phyloP scores from a whole-genome alignment of 805 yeast genomes.

The Saccharomycodes ludwigii region DNA sequence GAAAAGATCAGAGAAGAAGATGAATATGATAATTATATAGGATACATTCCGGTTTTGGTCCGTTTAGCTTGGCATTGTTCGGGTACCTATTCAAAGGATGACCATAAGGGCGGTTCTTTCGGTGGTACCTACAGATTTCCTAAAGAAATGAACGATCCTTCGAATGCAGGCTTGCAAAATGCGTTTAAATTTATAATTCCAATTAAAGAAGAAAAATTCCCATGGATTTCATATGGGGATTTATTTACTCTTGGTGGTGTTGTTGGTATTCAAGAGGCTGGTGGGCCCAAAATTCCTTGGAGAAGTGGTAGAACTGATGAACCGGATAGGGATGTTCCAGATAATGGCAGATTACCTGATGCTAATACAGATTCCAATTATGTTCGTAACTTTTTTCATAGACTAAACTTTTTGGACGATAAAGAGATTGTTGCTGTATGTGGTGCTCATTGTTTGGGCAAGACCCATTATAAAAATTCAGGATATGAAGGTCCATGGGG shows the following conservation, averaged over 20 bases:
- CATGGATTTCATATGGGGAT: conserved; percentile 72
- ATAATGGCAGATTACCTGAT: conserved; percentile 63
- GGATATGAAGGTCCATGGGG: conserved; percentile 92
- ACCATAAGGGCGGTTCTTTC: conserved; percentile 50
- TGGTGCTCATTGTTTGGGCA: conserved; percentile 70
- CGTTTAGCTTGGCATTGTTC: conserved; percentile 81
- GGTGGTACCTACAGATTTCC: conserved; percentile 56
- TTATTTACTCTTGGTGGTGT: conserved; percentile 72
- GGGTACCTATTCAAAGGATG: conserved; percentile 62
- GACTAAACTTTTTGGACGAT: conserved; percentile 52
- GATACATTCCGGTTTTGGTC: conserved; percentile 65
- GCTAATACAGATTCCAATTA: conserved; percentile 55
- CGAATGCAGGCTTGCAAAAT: conserved; percentile 51
- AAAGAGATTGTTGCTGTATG: conserved; percentile 62
- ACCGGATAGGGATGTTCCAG: conserved; percentile 37
- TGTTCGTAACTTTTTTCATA: conserved; percentile 46
- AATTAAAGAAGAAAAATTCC: conserved; percentile 37
- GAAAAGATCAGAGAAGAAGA: conserved; percentile 38
- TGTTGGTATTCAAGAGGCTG: conserved; percentile 63
- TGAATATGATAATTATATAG: conserved; percentile 53
- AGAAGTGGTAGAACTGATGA: conserved; percentile 68
- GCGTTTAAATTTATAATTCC: conserved; percentile 47
- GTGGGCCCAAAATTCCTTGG: conserved; percentile 74
- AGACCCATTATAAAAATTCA: conserved; percentile 56
- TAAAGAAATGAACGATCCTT: conserved; percentile 39